These are phyloP conservation scores for Cutaneotrichosporon sp. DNA, from an alignment of 1,284 basidiomycete genomes.

Conservation along the genomic window DNA sequence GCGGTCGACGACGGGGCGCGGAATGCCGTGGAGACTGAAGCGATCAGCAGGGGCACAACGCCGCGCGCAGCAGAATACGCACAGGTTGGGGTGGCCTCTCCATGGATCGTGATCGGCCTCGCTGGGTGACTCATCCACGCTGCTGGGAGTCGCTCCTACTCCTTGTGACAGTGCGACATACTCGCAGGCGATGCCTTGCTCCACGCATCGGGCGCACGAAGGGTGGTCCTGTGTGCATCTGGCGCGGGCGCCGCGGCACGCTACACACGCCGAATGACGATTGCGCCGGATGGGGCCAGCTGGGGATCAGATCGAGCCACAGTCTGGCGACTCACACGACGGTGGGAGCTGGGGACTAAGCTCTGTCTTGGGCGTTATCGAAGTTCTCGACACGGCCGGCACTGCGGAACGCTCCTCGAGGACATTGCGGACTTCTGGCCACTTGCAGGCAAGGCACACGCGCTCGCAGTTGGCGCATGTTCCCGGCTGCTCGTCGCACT, in stretches of 20 bases:
- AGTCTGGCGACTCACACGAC: constrained; percentile 2
- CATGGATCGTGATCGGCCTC: constrained; percentile 8
- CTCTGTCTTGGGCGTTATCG: not conserved
- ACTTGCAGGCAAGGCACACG: constrained; percentile 24
- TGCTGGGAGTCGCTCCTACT: constrained; percentile 16
- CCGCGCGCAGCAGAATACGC: not conserved
- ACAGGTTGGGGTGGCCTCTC: constrained; percentile 2
- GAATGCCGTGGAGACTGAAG: constrained; percentile 20
- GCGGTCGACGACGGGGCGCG: constrained; percentile 19
- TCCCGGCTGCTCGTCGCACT: constrained; percentile 30
- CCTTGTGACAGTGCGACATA: constrained; percentile 1
- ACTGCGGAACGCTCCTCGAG: constrained; percentile 16
- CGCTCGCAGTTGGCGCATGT: constrained; percentile 31
- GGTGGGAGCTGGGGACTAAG: constrained; percentile 7
- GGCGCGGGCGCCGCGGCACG: constrained; percentile 16
- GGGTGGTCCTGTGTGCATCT: constrained; percentile 23
- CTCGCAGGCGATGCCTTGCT: constrained; percentile 18
- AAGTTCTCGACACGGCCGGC: not conserved
- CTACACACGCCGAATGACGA: constrained; percentile 12
- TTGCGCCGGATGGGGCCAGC: constrained; percentile 21
- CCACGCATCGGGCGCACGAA: constrained; percentile 17
- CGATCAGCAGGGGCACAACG: not conserved
- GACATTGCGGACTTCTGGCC: constrained; percentile 26
- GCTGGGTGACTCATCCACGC: constrained; percentile 16
- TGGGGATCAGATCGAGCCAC: constrained; percentile 2